Conservation (phyloP, 768 basidiomycete species). For the Amanita pseudoporphyria region DNA sequence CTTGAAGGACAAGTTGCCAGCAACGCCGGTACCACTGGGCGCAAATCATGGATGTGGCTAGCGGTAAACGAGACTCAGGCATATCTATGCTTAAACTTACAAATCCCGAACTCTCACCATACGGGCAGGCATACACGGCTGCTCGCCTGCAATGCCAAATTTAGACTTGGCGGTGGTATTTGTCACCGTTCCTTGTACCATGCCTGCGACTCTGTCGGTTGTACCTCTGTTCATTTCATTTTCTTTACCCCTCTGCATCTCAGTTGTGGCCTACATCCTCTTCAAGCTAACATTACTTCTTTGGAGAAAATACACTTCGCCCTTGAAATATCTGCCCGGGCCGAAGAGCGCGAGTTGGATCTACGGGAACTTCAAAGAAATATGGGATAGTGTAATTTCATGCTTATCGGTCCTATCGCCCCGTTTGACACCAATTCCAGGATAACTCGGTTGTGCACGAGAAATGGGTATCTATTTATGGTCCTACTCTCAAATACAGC, state of each 20-base stretch:
- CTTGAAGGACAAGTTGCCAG: no score
- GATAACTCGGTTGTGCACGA: constrained; percentile 30
- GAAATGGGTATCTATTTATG: constrained; percentile 41
- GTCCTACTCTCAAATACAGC: constrained; percentile 34
- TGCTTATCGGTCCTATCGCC: neutral
- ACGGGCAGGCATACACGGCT: no score
- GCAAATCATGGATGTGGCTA: no score
- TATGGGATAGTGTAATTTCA: constrained; percentile 30
- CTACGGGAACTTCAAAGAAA: constrained; percentile 38
- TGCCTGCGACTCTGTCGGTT: no score
- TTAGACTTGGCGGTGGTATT: neutral
- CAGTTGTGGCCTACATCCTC: constrained; percentile 18
- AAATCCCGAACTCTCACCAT: no score
- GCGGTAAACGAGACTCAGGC: no score
- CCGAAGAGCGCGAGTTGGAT: constrained; percentile 35
- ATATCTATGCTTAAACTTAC: no score
- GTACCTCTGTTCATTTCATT: neutral
- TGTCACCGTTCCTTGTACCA: no score
- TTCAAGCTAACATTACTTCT: constrained; percentile 22
- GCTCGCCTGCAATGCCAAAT: neutral
- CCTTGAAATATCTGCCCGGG: constrained; percentile 40
- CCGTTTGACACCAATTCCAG: constrained; percentile 12
- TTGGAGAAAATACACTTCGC: constrained; percentile 26
- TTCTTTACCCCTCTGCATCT: neutral
- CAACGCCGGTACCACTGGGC: no score